Conservation (phyloP, 208 protist genomes). For the Leishmania arabica region DNA sequence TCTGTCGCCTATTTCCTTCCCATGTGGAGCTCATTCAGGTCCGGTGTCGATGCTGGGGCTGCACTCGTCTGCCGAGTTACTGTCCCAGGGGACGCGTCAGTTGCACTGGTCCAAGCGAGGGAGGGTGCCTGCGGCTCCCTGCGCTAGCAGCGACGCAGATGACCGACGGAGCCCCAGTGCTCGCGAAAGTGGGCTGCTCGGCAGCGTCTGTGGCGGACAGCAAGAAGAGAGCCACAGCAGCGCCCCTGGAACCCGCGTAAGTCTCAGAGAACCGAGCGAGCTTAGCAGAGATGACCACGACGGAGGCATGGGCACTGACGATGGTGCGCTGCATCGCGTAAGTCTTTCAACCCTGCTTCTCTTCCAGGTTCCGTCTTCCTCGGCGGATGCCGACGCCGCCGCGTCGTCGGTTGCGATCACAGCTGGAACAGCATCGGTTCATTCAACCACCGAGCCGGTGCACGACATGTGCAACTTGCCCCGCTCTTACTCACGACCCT, state of each 20-base stretch:
- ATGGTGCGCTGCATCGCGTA: background rate
- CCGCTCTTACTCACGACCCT: background rate
- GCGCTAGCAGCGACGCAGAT: background rate
- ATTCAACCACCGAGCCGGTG: background rate
- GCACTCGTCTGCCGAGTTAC: background rate
- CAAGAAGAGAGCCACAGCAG: background rate
- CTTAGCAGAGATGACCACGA: background rate
- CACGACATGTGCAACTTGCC: background rate
- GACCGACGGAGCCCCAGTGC: background rate
- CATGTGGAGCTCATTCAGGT: background rate
- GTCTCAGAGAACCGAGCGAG: background rate
- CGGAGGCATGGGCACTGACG: background rate
- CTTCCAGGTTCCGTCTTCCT: background rate
- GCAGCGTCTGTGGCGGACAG: background rate
- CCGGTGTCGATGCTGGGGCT: background rate
- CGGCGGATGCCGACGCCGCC: background rate
- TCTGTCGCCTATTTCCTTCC: background rate
- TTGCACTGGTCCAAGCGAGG: conserved; percentile 1
- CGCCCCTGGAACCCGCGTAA: background rate
- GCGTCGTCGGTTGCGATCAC: background rate
- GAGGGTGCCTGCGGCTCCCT: background rate
- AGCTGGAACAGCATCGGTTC: too few relatives aligned
- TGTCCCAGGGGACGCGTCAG: background rate
- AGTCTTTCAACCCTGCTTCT: background rate
- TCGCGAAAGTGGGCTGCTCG: background rate